Base-by-base conservation (phyloP, 768 basidiomycete genomes). In the Hypholoma sublateritium region DNA sequence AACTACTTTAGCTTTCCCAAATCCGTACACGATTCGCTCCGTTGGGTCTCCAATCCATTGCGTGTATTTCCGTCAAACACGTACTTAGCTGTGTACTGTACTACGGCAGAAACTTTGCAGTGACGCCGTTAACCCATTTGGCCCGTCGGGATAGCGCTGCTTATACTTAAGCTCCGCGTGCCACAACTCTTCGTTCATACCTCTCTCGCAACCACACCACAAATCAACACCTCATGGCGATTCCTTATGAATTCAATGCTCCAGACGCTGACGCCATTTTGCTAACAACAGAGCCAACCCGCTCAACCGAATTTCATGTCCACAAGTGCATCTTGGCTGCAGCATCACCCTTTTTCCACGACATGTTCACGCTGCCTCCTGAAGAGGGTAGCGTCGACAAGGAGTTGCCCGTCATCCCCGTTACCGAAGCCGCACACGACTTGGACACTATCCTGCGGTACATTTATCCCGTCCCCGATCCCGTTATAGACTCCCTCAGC, bases 281-380 rank as follows among this genome's bases (percentile, higher is more conserved):
- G 17, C 58, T 66, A 32, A 60, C 65, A 14, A 59, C 59, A 24
- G 72, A 74, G 55, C 57, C 64, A 42, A 58, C 72, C 46, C 61
- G 70, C 24, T 62, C 70, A 14, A 71, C 77, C 50, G 77, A 83
- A 61, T 88, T 89, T 64, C 78, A 73, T 39, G 80, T 84, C 28
- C 88, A 88, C 69, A 76, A 77, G 57, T 81, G 78, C 67, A 79
- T 91, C 58, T 79, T 91, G 46, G 72, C 81, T 12, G 74, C 77
- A 5, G 84, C 86, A 1, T 90, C 89, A 5, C 77, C 84, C 1
- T 86, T 90, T 71, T 91, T 90, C 69, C 66, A 70, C 49, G 80
- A 86, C 53, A 83, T 89, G 85, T 86, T 91, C 64, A 68, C 81
- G n/a, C 72, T 89, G 14, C 86, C 88, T 6, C 86, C 88, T 53